These are phyloP conservation scores for Tylopilus cervinicoccineus DNA, from an alignment of 768 basidiomycete species.

Conservation along the genomic window DNA sequence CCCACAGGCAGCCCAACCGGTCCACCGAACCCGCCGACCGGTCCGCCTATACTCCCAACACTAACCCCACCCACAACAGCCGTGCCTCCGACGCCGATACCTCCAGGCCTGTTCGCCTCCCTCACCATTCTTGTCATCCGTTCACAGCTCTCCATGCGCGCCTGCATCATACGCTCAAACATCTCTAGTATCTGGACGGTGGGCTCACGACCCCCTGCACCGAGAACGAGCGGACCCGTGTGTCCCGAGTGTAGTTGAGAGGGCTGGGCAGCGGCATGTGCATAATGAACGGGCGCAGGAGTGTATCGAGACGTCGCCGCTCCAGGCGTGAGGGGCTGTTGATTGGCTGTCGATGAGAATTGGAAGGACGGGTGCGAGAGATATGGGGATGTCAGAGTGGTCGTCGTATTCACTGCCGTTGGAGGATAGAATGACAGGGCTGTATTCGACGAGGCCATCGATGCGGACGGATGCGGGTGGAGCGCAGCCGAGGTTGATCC, in stretches of 20 bases:
- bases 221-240: conserved; percentile 26
- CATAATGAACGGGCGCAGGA: conserved; percentile 12
- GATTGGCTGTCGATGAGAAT: conserved; percentile 14
- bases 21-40: conserved; percentile 29
- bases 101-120: conserved; percentile 26
- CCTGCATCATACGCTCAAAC: conserved; percentile 70
- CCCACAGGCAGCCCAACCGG: conserved; percentile 23
- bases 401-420: conserved; percentile 27
- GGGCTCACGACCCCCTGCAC: conserved; percentile 33
- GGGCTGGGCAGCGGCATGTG: conserved; percentile 7
- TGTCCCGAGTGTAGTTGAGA: conserved; percentile 12
- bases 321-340: conserved; percentile 10
- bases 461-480: conserved; percentile 14
- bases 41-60: conserved; percentile 25
- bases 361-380: conserved; percentile 30
- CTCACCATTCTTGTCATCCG: conserved; percentile 55
- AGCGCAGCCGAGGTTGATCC: conserved; percentile 11
- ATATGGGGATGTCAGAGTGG: conserved; percentile 31
- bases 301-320: conserved; percentile 5
- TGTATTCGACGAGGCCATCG: conserved; percentile 16
- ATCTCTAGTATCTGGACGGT: conserved; percentile 56
- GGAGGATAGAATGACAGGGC: conserved; percentile 27
- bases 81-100: conserved; percentile 6
- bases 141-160: conserved; percentile 73
- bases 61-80: conserved; percentile 8